Base-by-base conservation (phyloP, 345 rosid species). In the Citrus medica region DNA sequence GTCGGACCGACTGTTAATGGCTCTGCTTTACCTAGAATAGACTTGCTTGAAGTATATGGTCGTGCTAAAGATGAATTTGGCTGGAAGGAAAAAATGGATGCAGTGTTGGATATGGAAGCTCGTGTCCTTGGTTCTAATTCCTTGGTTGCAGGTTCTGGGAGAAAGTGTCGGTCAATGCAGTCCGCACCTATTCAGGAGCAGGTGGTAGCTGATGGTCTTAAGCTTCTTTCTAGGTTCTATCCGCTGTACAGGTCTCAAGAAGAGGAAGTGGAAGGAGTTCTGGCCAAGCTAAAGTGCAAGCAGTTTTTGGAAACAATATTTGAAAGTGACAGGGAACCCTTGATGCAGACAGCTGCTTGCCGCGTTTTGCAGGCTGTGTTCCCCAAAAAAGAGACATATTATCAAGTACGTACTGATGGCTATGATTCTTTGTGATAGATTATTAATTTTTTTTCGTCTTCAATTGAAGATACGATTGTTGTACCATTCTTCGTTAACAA, bases 21-120 rank as follows among this genome's bases (percentile, higher is more conserved):
- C 83, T 88, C 94, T 76, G 82, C 90, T 67, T 74, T 90, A 46
- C 94, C 99, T 48, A 91, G 99, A 88, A 90, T 96, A 76, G 99
- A 96, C 42, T 88, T 87, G 10, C 98, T 96, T 82, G 99, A 96
- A 88, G 94, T 94, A 46, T 92, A 96, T 86, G 98, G 99, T 51
- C 95, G 94, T 67, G 92, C 94, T 82, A 96, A 96, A 87, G 98
- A 96, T 87, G 99, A 96, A 87, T 96, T 94, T 89, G 99, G 99
- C 69, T 96, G 99, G 99, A 96, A 96, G 85, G 99, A 96, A 84
- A 94, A 94, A 80, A 90, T 94, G 91, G 97, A 94, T 85, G 91
- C 87, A 72, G 90, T 92, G 59, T 78, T 95, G 85, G 98, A 94
- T 76, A 90, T 94, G 95, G 99, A 96, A 86, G 94, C 98, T 82